Evolutionary conservation across 139 green algal genomes (phyloP).

Genomic region (Chlorella sp.): DNA sequence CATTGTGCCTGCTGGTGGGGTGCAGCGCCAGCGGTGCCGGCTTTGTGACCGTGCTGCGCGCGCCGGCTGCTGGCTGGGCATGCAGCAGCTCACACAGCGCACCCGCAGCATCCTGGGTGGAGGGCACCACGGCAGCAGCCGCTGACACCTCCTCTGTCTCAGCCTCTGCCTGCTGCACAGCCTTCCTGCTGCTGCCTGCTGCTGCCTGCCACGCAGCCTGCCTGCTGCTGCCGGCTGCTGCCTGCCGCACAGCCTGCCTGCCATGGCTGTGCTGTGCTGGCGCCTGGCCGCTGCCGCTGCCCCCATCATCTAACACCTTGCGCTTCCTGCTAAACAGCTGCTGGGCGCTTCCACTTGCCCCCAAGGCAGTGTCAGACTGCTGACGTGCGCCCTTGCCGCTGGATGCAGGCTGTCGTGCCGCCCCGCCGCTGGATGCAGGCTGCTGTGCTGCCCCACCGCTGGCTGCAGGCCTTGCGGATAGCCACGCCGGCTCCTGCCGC

Average conservation of each 20-base stretch:
- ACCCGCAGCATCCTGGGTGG: conserved; percentile 22
- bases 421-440: too few relatives aligned
- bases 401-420: not conserved
- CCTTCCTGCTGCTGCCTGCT: not conserved
- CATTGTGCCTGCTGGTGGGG: not conserved
- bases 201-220: not conserved
- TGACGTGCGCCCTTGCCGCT: not conserved
- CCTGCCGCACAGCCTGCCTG: not conserved
- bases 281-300: not conserved
- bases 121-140: not conserved
- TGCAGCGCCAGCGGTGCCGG: not conserved
- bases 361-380: not conserved
- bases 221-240: not conserved
- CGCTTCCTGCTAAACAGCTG: conserved; percentile 8
- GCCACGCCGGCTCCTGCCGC: not conserved
- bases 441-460: not conserved
- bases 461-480: not conserved
- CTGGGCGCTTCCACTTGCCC: not conserved
- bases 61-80: not conserved
- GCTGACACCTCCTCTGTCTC: not conserved
- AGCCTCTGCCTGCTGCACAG: not conserved
- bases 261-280: not conserved
- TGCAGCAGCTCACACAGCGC: conserved; percentile 5
- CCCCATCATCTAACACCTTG: not conserved
- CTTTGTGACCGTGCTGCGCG: not conserved